Percentiles rank a stretch among this genome's conserved stretches.
These are phyloP conservation scores for Blastocladiella emersonii DNA, from an alignment of 371 early-diverging fungal species.

Conservation along the genomic window DNA sequence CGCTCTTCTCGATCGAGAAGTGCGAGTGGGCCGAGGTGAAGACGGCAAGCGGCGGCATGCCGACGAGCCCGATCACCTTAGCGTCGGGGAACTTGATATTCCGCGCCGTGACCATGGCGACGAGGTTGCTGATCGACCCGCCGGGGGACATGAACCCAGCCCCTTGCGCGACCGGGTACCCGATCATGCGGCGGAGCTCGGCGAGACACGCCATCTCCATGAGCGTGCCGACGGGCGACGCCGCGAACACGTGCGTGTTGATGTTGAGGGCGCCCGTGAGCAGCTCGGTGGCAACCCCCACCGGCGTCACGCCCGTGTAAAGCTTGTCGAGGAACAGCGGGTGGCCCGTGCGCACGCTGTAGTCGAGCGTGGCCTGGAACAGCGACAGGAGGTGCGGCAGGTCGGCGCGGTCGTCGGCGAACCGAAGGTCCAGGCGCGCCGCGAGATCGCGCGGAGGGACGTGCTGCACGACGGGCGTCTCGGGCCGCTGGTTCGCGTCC, in stretches of 20 bases:
- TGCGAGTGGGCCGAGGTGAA: constrained; percentile 66
- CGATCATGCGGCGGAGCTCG: constrained; percentile 34
- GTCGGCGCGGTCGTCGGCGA: constrained; percentile 30
- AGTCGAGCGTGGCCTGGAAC: constrained; percentile 23
- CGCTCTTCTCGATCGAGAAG: constrained; percentile 66
- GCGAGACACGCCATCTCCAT: constrained; percentile 54
- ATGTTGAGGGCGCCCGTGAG: constrained; percentile 60
- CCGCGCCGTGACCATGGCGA: constrained; percentile 68
- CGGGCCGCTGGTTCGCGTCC: constrained; percentile 25
- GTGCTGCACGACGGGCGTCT: constrained; percentile 28
- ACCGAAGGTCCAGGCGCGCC: constrained; percentile 30
- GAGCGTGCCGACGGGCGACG: constrained; percentile 57
- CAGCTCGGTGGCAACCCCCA: constrained; percentile 58
- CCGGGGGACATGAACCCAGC: constrained; percentile 68
- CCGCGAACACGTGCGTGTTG: constrained; percentile 67
- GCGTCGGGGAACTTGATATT: constrained; percentile 51
- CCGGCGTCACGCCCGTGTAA: constrained; percentile 52
- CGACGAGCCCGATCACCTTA: constrained; percentile 20
- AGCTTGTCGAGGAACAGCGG: constrained; percentile 73
- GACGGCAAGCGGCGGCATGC: constrained; percentile 28
- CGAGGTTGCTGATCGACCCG: constrained; percentile 61
- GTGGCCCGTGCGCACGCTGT: constrained; percentile 47
- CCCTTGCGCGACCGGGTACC: constrained; percentile 16
- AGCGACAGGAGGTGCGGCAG: constrained; percentile 38
- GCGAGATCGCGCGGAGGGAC: constrained; percentile 34